Base-by-base conservation (phyloP, 805 yeast genomes). In the Monosporozyma yasuniensis region DNA sequence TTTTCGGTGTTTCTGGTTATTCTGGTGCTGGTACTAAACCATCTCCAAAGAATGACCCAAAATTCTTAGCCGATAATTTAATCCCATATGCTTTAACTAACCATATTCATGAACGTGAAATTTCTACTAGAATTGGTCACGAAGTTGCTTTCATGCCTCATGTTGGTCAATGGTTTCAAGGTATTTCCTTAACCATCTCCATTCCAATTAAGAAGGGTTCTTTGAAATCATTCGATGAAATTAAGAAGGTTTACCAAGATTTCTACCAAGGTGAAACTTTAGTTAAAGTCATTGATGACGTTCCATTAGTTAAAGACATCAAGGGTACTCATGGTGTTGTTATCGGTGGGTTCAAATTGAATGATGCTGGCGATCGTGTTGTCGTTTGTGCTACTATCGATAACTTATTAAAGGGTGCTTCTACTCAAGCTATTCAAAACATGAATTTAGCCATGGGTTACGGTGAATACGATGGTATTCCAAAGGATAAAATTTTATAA, bases 1-100 rank as follows among this genome's bases (percentile, higher is more conserved):
- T 91, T 11, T 93, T 93, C 65, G 99, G 99, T 64, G 93, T 93
- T 32, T 87, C 96, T 46, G 99, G 99, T 46, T 93, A 91, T 68
- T 93, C 99, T 11, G 99, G 99, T 52, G 99, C 99, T 10, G 99
- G 99, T 56, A 90, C 99, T 37, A 93, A 95, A 72, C 99, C 99
- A 51, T 87, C 96, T 12, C 96, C 96, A 54, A 89, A 90, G 73
- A 93, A 93, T 65, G 97, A 93, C 66, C 72, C 84, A 46, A 75
- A 80, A 51, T 74, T 81, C 63, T 75, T 93, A 65, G 70, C 72
- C 53, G 79, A 93, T 71, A 93, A 93, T 71, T 73, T 93, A 65
- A 87, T 93, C 61, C 98, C 99, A 51, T 93, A 93, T 72, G 82
- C 96, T 4, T 76, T 93, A 61, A 93, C 99, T 11, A 96, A 91